Evolutionary conservation across 495 filamentous ascomycete genomes (phyloP), one percentile per base, ranked within the genome.

Genomic region (Hypoxylon trugodes): DNA sequence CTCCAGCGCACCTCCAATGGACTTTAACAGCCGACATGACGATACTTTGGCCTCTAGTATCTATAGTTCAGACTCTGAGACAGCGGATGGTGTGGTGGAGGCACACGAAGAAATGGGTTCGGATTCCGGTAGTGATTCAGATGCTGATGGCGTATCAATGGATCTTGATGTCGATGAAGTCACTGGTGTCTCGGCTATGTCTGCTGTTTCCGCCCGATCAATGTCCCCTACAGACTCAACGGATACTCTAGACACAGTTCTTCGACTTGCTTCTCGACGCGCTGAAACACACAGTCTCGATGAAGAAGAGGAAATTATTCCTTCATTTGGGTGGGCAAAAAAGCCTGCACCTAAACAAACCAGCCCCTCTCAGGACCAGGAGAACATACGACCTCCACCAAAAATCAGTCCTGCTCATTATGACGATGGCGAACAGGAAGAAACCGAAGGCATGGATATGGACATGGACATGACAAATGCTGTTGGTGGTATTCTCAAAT

Each of bases 281-380:
- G 92, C 93, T 22, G 90, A 86, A 35, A 78, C 90, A 8, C 80
- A 90, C 54, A 84, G 84, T 2, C 83, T 90, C 74, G 90, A 91
- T 45, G 87, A 92, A 37, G 90, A 89, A 5, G 88, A 91, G 51
- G 90, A 95, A 59, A 87, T 93, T 51, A 87, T 96, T 53, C 92
- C 91, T 9, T 81, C 82, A 50, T 73, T 80, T 72, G 79, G 78
- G 1, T 82, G 79, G 79, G 74, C 71, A 7, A 79, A 64, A 66
- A 76, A 79, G 50, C 66, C 67, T 7, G 50, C 32, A 25, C 59
- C 52, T 7, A 55, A 32, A 45, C 58, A 16, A 58, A 37, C 35
- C 7, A 46, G 28, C 58, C 38, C 54, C 21, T 16, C 56, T 28
- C 38, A 50, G 48, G 61, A 50, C 24, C 67, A 59, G 33, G 40